Evolutionary conservation across 2,329 filamentous ascomycete species (phyloP).

Genomic region (Aspergillus pseudoterreus): DNA sequence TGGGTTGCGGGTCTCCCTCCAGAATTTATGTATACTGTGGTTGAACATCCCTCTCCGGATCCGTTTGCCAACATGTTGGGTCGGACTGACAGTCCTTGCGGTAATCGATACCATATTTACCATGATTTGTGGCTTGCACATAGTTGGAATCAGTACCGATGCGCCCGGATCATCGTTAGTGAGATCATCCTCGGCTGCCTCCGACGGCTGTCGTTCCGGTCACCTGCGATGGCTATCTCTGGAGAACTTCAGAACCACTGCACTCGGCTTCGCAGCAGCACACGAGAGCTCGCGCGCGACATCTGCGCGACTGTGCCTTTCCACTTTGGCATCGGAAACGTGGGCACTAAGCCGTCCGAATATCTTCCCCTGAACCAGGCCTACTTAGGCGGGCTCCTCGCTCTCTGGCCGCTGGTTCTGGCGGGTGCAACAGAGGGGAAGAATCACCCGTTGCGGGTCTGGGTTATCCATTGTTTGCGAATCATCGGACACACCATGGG

Average conservation of each 20-base stretch:
- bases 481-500: conserved; percentile 35
- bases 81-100: conserved; percentile 37
- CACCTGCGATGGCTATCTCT: conserved; percentile 18
- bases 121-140: conserved; percentile 51
- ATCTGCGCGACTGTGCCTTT: conserved; percentile 38
- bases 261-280: conserved; percentile 24
- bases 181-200: conserved; percentile 44
- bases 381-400: conserved; percentile 29
- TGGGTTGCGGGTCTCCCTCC: conserved; percentile 28
- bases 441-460: conserved; percentile 25
- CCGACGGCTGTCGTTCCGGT: conserved; percentile 20
- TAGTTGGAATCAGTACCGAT: conserved; percentile 59
- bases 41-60: conserved; percentile 20
- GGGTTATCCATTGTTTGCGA: conserved; percentile 29
- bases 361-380: conserved; percentile 21
- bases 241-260: conserved; percentile 29
- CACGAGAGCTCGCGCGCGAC: conserved; percentile 29
- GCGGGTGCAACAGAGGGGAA: conserved; percentile 30
- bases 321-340: conserved; percentile 26
- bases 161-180: conserved; percentile 53
- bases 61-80: conserved; percentile 34
- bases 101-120: conserved; percentile 55
- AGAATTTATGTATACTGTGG: conserved; percentile 25
- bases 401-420: conserved; percentile 38
- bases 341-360: conserved; percentile 6